phyloP scores from a whole-genome alignment of 345 rosid species.

The Zanthoxylum bungeanum region DNA sequence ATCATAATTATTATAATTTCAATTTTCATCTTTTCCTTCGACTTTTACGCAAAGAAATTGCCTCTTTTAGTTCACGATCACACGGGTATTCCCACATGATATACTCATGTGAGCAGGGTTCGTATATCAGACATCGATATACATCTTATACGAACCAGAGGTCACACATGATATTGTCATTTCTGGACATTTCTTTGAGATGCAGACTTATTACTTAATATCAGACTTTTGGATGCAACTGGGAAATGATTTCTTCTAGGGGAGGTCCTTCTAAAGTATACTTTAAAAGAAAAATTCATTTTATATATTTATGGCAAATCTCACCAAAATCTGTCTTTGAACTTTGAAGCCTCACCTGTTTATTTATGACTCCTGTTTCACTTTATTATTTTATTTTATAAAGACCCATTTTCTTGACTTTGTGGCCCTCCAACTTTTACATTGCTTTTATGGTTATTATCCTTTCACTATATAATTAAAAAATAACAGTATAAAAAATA shows the following conservation, averaged over 20 bases:
- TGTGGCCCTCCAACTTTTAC: not conserved
- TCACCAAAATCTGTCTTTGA: not conserved
- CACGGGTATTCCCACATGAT: not conserved
- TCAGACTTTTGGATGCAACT: not conserved
- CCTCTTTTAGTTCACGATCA: not conserved
- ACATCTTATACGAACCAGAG: not conserved
- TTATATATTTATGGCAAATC: not conserved
- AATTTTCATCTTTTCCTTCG: not conserved
- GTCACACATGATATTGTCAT: not conserved
- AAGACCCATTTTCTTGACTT: not conserved
- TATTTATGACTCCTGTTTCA: no score
- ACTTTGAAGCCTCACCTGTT: not conserved
- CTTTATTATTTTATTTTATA: no score
- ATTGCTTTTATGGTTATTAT: no score
- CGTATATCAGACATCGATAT: not conserved
- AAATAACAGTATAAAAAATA: no score
- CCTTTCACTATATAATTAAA: no score
- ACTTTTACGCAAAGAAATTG: not conserved
- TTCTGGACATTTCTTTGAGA: not conserved
- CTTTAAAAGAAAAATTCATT: not conserved
- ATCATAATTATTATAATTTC: not conserved
- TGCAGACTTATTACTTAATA: not conserved
- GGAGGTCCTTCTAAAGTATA: constrained; percentile 8
- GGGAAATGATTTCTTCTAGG: constrained; percentile 14
- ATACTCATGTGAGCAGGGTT: not conserved